Conservation (phyloP, 805 yeast genomes). For the Zygotorulaspora chibaensis region DNA sequence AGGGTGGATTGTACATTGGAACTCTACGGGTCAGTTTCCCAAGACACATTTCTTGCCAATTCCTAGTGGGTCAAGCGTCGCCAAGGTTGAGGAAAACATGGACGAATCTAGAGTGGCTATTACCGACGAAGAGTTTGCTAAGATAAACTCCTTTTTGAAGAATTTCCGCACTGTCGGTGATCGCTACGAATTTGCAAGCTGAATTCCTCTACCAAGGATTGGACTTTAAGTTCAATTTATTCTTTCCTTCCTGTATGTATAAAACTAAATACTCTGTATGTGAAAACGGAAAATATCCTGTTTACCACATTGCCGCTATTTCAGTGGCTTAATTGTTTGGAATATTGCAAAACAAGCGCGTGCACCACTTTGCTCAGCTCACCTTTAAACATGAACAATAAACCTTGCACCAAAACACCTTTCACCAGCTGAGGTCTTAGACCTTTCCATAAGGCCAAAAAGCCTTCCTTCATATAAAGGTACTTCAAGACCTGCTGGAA, state of each 20-base stretch:
- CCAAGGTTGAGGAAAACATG: constrained; percentile 60
- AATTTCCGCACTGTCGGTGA: constrained; percentile 49
- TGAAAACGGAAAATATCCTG: no score
- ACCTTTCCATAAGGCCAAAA: constrained; percentile 71
- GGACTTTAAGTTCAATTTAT: no score
- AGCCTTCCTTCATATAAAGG: constrained; percentile 60
- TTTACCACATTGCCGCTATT: background rate
- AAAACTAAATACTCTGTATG: no score
- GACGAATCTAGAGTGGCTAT: constrained; percentile 39
- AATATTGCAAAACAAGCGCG: constrained; percentile 20
- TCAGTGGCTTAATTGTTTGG: background rate
- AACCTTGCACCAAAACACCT: constrained; percentile 81
- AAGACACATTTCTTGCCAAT: constrained; percentile 64
- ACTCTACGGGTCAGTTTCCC: constrained; percentile 33
- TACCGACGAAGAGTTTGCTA: constrained; percentile 52
- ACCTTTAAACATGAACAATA: constrained; percentile 76
- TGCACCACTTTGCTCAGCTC: constrained; percentile 41
- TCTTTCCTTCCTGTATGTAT: no score
- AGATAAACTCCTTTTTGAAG: constrained; percentile 45
- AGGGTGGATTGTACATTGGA: constrained; percentile 54
- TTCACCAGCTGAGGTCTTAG: constrained; percentile 73
- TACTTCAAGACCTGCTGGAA: constrained; percentile 62
- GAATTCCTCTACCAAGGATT: no score
- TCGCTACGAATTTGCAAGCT: constrained; percentile 40
- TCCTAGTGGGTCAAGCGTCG: constrained; percentile 66